Evolutionary conservation across 768 basidiomycete genomes (phyloP), one percentile per base, ranked within the genome.

Genomic region (Tylopilus balloui): DNA sequence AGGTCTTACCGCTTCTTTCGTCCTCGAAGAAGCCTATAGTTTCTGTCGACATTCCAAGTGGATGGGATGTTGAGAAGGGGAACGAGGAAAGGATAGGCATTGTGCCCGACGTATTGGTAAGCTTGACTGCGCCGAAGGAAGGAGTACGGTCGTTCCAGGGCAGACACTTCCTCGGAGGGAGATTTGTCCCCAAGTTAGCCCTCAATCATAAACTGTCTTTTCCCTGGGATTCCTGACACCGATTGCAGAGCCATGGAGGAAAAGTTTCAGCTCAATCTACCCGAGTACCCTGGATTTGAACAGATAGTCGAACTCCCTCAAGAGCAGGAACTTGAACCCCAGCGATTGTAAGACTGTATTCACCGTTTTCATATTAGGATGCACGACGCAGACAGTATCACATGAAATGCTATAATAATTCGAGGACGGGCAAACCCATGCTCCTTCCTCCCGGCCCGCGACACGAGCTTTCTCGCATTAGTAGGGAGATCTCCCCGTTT

Each of bases 11-110:
- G 8, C 72, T 89, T 7, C 70, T 96, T 37, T 72, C 78, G 2
- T 61, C 74, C 14, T 83, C 84, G 4, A 66, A 73, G 7, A 73
- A 90, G 13, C 94, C 96, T 0, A 88, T 97, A 60, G 80, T 99
- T 23, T 91, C 88, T 2, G 87, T 99, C 3, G 96, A 99, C 67
- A 92, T 99, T 41, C 96, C 96, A 0, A 91, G 88, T 1, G 96
- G 94, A 8, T 99, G 96, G 96, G 83, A 93, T 60, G 92, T 98
- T 20, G 90, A 94, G 57, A 69, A 75, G 19, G 95, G 95, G 77
- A 43, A 72, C 69, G 4, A 72, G 67, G 39, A 78, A 73, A 14
- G 67, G 74, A 14, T 41, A 8, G 53, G 88, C 79, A 70, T 97
- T 42, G 68, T 79, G 15, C 88, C 95, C 0, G 80, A 88, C 47